Evolutionary conservation across 116 monocot species (phyloP).

Genomic region (Iris pallida): DNA sequence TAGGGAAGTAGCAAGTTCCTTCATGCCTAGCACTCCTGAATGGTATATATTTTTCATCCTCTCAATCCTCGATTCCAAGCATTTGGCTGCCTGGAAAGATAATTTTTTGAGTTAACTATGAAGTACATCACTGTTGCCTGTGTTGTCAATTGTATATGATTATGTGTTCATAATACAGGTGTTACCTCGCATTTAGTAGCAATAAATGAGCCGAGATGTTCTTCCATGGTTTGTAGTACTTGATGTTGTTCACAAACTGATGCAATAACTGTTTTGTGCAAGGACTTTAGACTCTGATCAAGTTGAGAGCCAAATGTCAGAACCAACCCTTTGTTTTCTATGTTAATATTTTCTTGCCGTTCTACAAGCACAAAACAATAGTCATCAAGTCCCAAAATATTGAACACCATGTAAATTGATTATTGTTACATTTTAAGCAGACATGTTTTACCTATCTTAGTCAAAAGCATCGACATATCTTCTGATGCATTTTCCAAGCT

Average conservation of each 20-base stretch:
- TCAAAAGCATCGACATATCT: slow-evolving; percentile 21
- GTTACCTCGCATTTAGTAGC: slow-evolving; percentile 58
- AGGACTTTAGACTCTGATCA: slow-evolving; percentile 43
- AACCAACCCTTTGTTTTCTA: slow-evolving; percentile 42
- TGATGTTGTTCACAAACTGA: slow-evolving; percentile 57
- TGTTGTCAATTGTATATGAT: not conserved
- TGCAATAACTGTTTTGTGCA: slow-evolving; percentile 46
- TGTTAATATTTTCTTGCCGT: slow-evolving; percentile 38
- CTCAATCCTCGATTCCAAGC: slow-evolving; percentile 41
- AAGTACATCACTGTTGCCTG: too few species aligned
- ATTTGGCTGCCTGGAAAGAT: slow-evolving; percentile 36
- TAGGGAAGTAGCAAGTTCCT: slow-evolving; percentile 31
- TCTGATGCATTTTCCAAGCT: slow-evolving; percentile 37
- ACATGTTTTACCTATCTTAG: slow-evolving; percentile 28
- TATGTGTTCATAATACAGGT: not conserved
- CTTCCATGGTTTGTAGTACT: slow-evolving; percentile 42
- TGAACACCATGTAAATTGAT: not conserved
- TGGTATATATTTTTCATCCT: slow-evolving; percentile 42
- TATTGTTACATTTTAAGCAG: not conserved
- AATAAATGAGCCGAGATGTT: slow-evolving; percentile 39
- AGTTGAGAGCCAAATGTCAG: slow-evolving; percentile 42
- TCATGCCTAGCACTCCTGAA: slow-evolving; percentile 41
- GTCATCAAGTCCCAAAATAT: not conserved
- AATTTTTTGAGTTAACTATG: too few species aligned
- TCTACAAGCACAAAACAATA: slow-evolving; percentile 25